Evolutionary conservation across 2,329 filamentous ascomycete genomes (phyloP), one percentile per base, ranked within the genome.

Genomic region (Coniella vitis): DNA sequence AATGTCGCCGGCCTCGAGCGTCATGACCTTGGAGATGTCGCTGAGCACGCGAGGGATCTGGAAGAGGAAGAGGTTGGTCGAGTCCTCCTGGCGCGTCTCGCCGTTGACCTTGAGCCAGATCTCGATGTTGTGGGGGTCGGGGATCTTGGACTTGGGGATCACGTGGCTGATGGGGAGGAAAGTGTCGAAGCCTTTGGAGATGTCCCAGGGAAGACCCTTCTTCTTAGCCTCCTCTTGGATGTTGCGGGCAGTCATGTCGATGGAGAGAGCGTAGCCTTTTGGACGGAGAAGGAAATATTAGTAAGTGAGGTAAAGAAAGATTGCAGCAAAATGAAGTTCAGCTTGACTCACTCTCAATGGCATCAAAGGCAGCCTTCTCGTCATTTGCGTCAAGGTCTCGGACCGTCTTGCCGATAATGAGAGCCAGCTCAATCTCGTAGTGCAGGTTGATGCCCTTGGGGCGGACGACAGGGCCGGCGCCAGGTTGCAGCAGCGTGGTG

Each of bases 231-330:
- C 90, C 60, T 95, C 87, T 70, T 98, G 93, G 7, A 88, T 81
- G 68, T 97, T 97, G 57, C 93, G 86, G 1, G 87, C 93, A 9
- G 93, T 98, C 88, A 98, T 94, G 70, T 98, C 93, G 61, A 98
- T 96, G 58, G 87, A 83, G 40, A 97, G 76, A 56, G 91, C 79
- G 68, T 97, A 98, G 61, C 81, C 87, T 89, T 52, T 16, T 7
- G 3, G 34, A 4, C 7, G 37, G 16, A 29, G 29, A 21, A 12
- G 14, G 5, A 5, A 5, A 29, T 29, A 10, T 29, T 9, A 29
- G 25, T 39, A 13, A 13, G 29, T 16, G 19, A 16, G 37, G n/a
- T 25, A 17, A 20, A 14, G 16, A 16, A 17, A 13, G 14, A 9
- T 37, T 14, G 44, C 19, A 19, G n/a, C 38, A 16, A 16, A 17